phyloP scores from a whole-genome alignment of 768 basidiomycete species.

The Tulasnella sp. region DNA sequence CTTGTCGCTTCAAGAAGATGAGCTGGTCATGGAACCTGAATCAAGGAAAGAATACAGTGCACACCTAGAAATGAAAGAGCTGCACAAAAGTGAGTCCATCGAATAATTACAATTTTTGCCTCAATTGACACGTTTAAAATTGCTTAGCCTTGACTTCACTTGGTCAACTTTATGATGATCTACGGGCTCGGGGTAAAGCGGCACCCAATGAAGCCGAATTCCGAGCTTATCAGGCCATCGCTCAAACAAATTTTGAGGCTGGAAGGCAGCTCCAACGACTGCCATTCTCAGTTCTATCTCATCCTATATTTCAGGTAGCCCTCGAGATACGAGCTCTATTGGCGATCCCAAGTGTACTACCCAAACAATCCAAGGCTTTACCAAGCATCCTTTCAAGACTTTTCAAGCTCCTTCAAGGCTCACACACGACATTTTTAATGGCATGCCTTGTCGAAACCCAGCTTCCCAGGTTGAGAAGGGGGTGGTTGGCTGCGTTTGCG shows the following conservation, averaged over 20 bases:
- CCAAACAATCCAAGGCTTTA: slow-evolving; percentile 36
- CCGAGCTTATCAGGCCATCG: slow-evolving; percentile 85
- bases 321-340: slow-evolving; percentile 63
- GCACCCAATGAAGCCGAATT: slow-evolving; percentile 88
- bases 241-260: slow-evolving; percentile 75
- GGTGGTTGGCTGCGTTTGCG: no score
- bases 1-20: no score
- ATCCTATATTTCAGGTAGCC: slow-evolving; percentile 71
- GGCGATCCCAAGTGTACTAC: slow-evolving; percentile 31
- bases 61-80: slow-evolving; percentile 73
- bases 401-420: slow-evolving; percentile 58
- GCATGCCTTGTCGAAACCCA: slow-evolving; percentile 80
- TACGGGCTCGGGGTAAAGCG: slow-evolving; percentile 41
- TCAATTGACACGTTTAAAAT: background rate
- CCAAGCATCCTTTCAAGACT: slow-evolving; percentile 38
- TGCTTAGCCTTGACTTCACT: slow-evolving; percentile 74
- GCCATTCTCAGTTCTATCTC: slow-evolving; percentile 47
- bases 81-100: slow-evolving; percentile 67
- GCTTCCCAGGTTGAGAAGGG: slow-evolving; percentile 43
- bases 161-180: slow-evolving; percentile 87
- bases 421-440: slow-evolving; percentile 71
- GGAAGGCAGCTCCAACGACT: slow-evolving; percentile 45
- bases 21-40: no score
- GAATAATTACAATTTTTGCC: slow-evolving; percentile 1
- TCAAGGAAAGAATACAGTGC: no score